Conservation (phyloP, 371 early-diverging fungal genomes). For the Mortierella sp. region DNA sequence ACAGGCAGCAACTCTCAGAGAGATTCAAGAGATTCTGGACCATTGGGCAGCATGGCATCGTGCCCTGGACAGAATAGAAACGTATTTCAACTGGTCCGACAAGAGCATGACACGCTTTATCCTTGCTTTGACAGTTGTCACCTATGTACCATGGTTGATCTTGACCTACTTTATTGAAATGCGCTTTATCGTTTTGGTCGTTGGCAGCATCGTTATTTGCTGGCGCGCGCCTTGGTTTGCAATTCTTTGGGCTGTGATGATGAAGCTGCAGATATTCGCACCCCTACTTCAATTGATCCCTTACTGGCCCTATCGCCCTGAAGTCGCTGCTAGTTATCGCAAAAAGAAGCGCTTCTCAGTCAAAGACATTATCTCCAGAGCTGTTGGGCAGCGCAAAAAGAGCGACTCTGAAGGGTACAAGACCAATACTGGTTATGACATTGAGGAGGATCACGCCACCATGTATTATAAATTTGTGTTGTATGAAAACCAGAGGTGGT, state of each 20-base stretch:
- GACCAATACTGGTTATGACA: constrained; percentile 54
- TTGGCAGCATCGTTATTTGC: constrained; percentile 50
- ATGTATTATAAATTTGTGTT: constrained; percentile 58
- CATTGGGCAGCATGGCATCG: constrained; percentile 56
- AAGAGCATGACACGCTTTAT: constrained; percentile 34
- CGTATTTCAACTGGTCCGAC: constrained; percentile 57
- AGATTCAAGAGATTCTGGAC: constrained; percentile 58
- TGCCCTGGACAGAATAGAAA: constrained; percentile 30
- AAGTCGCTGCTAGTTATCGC: constrained; percentile 29
- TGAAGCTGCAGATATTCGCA: constrained; percentile 33
- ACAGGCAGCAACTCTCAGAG: constrained; percentile 50
- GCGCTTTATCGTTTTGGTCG: constrained; percentile 39
- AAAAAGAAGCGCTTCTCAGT: constrained; percentile 47
- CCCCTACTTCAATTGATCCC: constrained; percentile 46
- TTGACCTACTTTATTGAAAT: constrained; percentile 52
- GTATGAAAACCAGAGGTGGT: constrained; percentile 62
- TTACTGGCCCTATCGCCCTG: constrained; percentile 35
- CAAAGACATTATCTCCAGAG: constrained; percentile 52
- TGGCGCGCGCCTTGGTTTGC: constrained; percentile 59
- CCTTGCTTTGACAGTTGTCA: constrained; percentile 24
- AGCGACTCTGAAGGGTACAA: constrained; percentile 30
- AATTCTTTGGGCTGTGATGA: constrained; percentile 38
- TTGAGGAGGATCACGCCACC: constrained; percentile 53
- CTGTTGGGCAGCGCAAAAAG: constrained; percentile 59
- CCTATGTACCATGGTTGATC: constrained; percentile 54